Base-by-base conservation (phyloP, 2,329 filamentous ascomycete genomes). In the Fusarium vanettenii region DNA sequence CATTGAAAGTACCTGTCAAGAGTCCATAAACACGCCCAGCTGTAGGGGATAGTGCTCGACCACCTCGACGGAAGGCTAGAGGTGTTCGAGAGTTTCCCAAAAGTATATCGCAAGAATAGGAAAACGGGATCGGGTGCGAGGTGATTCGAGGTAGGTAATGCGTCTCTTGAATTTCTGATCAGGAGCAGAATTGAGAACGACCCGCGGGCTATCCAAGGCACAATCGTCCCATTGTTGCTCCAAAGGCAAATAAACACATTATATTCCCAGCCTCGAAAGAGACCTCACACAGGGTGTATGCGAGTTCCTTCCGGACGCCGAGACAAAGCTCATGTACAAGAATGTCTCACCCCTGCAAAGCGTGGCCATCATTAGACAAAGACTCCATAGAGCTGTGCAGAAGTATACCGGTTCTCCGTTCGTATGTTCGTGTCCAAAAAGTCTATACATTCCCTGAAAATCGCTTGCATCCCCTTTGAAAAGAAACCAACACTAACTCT, bases 11-110 rank as follows among this genome's bases (percentile, higher is more conserved):
- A 48, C 50, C 80, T 80, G 70, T 79, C 79, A 75, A 76, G 78
- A 82, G 74, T 78, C 81, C 81, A 84, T 84, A 83, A 85, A 84
- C 81, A 79, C 81, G 79, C 65, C 82, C 80, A 69, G 70, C 81
- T 70, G 62, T 59, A 56, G 65, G 64, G 57, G 63, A 61, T 67
- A 55, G 33, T 65, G 18, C 50, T 55, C 33, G n/a, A 60, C 29
- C 52, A 27, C 43, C 64, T 22, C 29, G 14, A 55, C 31, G 18
- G 60, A 16, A 64, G 72, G 60, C 57, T 43, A 50, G 60, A 64
- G 56, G 39, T 25, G 55, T 20, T 52, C 52, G 27, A 37, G 33
- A 13, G 11, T 25, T 56, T 37, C 70, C 55, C 64, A 31, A 33
- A 52, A 64, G 29, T 68, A 74, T 62, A 39, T 66, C 72, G 73